phyloP scores from a whole-genome alignment of 2,329 filamentous ascomycete species.

The Pestalotiopsis sp. region DNA sequence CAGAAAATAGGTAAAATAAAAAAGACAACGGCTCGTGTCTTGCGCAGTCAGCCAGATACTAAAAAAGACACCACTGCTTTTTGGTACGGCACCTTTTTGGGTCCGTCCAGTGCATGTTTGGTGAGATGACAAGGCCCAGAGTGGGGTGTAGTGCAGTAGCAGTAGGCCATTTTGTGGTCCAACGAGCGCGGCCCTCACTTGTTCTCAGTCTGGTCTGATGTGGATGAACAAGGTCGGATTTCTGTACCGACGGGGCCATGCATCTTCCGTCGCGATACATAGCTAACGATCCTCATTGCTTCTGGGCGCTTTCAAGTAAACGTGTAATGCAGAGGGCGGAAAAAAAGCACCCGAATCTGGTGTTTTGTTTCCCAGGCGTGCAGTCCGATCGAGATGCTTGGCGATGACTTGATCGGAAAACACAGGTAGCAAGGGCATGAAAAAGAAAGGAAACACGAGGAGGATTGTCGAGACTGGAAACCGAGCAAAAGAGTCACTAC shows the following conservation, averaged over 20 bases:
- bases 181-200: not conserved
- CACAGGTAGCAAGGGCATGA: not conserved
- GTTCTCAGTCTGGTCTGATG: not conserved
- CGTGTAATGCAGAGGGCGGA: not conserved
- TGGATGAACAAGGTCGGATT: not conserved
- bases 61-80: not conserved
- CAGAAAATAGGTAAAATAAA: not conserved
- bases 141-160: not conserved
- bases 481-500: not conserved
- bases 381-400: not conserved
- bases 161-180: not conserved
- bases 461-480: not conserved
- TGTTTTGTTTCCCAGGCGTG: not conserved
- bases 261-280: not conserved
- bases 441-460: not conserved
- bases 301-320: not conserved
- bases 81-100: not conserved
- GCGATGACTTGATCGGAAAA: not conserved
- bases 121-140: not conserved
- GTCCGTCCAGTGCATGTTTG: not conserved
- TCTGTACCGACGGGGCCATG: not conserved
- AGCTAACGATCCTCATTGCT: not conserved
- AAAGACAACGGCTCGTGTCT: not conserved
- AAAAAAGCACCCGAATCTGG: not conserved
- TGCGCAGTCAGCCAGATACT: not conserved